Base-by-base conservation (phyloP, 2,329 filamentous ascomycete species). In the Aspergillus thermomutatus region DNA sequence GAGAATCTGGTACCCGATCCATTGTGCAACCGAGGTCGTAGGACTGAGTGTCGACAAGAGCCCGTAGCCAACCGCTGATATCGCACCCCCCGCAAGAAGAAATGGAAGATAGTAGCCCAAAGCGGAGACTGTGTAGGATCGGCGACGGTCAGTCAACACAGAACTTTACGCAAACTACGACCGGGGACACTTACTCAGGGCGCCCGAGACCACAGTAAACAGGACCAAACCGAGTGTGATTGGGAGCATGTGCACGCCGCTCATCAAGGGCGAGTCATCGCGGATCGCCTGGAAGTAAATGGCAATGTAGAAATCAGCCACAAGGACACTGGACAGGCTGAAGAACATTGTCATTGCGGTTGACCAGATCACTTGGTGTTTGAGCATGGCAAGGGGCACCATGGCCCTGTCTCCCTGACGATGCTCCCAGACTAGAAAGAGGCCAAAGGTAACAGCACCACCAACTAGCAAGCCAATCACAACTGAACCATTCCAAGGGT, bases 251-350 rank as follows among this genome's bases (percentile, higher is more conserved):
- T 73, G 64, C 0, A 78, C 69, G 2, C 76, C 77, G 51, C 73
- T 76, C 56, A 74, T 67, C 4, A 74, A 58, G 0, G 76, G 72
- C 0, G 69, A 64, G 9, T 69, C 66, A 8, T 69, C 66, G 21
- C 65, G 68, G 6, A 79, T 71, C 4, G 71, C 67, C 50, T 79
- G 77, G 53, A 78, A 79, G 54, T 75, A 79, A 1, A 77, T 65
- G 4, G 72, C 62, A n/a, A 75, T 60, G 53, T 73, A 75, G 56
- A 67, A 74, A 19, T 60, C 52, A 6, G 62, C 63, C 8, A 70
- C 60, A 21, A 72, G 60, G 27, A 69, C 63, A 54, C 40, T 61
- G 43, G 51, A 64, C 57, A 57, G 65, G 60, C 64, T 64, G 60
- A 70, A 64, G 52, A 66, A 69, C 60, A 64, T 63, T 2, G 57